Percentiles rank a stretch among this genome's conserved stretches.
These are phyloP conservation scores for Conticribra guillardii DNA, from an alignment of 108 stramenopile species.

Conservation along the genomic window DNA sequence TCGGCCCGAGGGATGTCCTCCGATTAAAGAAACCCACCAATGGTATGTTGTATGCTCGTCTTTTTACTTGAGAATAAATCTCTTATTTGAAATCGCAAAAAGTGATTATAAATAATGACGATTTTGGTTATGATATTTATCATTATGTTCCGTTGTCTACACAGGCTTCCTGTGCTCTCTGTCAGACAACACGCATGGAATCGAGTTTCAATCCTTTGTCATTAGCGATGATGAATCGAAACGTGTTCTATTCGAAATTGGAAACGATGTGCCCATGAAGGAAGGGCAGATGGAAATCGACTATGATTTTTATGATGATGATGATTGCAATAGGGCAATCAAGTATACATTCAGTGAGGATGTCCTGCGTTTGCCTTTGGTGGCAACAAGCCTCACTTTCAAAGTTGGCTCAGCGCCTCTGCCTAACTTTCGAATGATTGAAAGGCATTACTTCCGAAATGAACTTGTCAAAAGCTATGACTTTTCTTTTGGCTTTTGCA, in stretches of 20 bases:
- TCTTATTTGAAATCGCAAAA: background rate
- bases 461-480: conserved; percentile 59
- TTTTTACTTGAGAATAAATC: background rate
- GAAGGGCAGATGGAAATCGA: conserved; percentile 50
- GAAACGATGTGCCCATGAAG: conserved; percentile 50
- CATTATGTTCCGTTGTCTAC: no score
- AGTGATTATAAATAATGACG: no score
- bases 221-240: conserved; percentile 74
- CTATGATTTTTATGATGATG: conserved; percentile 43
- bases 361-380: conserved; percentile 65
- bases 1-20: conserved; percentile 48
- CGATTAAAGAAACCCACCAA: conserved; percentile 36
- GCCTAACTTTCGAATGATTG: conserved; percentile 77
- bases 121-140: no score
- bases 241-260: conserved; percentile 70
- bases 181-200: conserved; percentile 62
- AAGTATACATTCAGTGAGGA: conserved; percentile 84
- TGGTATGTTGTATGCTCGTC: background rate
- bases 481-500: conserved; percentile 81
- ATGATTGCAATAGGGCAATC: conserved; percentile 66
- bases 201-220: conserved; percentile 71
- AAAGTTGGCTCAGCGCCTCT: conserved; percentile 63
- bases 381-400: conserved; percentile 66
- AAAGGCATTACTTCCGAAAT: conserved; percentile 79
- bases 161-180: conserved; percentile 73